Evolutionary conservation across 306 rosid genomes (phyloP), one percentile per base, ranked within the genome.

Genomic region (Cyamopsis tetragonoloba): DNA sequence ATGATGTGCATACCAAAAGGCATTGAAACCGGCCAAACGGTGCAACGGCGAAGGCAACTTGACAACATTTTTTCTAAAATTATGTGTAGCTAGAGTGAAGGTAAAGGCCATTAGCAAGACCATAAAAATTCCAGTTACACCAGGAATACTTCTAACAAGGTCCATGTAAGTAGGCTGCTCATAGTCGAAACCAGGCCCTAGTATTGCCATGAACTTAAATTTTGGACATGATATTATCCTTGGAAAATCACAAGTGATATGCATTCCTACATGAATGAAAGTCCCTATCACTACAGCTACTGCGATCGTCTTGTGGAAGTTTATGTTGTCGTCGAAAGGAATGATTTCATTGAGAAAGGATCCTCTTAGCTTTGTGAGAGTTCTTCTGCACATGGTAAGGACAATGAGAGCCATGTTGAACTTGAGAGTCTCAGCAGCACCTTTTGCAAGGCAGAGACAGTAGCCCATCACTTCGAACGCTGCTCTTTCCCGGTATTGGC

Each of bases 1-100:
- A 82, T 93, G 98, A 69, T 93, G 98, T 15, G 98, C 83, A 72
- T 88, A 93, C 98, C 98, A 93, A 75, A 93, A 93, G 46, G 96
- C 38, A 75, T 89, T 93, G 75, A 93, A 93, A 44, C 98, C 96
- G 1, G 91, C 91, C 82, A 88, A 75, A 54, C 44, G 58, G 39
- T 86, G 83, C 44, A 93, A 54, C 0, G 86, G 87, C 37, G 82
- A 61, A 7, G 95, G 96, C 62, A 88, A 71, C 24, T 73, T 74
- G 62, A 82, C 62, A 38, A 78, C 76, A 77, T 50, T 88, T 77
- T 50, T 88, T 76, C 97, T 79, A 58, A 93, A 83, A 24, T 79
- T 9, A 43, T 88, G 96, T 5, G 85, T 68, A n/a, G 98, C 98
- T 39, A 93, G 78, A 3, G 84, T 73, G 88, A 89, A 93, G 30